phyloP scores from a whole-genome alignment of 140 eudicot species.

The Erigeron philadelphicus region DNA sequence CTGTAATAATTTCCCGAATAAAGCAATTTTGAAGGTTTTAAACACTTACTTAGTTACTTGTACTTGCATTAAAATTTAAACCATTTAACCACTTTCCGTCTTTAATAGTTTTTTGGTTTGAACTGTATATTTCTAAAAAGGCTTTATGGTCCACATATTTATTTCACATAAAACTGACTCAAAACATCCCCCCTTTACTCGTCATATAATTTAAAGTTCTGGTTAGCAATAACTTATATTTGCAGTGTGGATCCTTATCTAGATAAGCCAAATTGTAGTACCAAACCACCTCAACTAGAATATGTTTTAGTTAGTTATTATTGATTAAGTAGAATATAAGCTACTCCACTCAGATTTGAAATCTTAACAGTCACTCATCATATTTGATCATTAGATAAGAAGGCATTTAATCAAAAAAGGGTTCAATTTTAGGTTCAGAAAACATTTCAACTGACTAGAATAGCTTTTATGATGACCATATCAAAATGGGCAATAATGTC shows the following conservation, averaged over 20 bases:
- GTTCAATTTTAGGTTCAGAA: slow-evolving; percentile 16
- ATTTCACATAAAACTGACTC: not conserved
- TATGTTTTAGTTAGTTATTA: slow-evolving; percentile 1
- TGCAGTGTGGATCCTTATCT: not conserved
- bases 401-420: slow-evolving; percentile 16
- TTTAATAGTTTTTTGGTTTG: no score
- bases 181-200: not conserved
- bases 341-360: slow-evolving; percentile 26
- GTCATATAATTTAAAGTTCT: not conserved
- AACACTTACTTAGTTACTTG: no score
- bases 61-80: no score
- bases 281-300: slow-evolving; percentile 9
- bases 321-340: slow-evolving; percentile 16
- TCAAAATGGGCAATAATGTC: slow-evolving; percentile 11
- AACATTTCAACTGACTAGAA: slow-evolving; percentile 6
- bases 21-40: no score
- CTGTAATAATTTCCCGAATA: no score
- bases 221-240: not conserved
- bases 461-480: slow-evolving; percentile 20
- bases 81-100: no score
- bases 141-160: not conserved
- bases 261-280: not conserved
- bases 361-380: slow-evolving; percentile 27
- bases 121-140: no score
- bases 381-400: slow-evolving; percentile 23